Conservation (phyloP, 768 basidiomycete genomes). For the Leccinellum rugosiceps region DNA sequence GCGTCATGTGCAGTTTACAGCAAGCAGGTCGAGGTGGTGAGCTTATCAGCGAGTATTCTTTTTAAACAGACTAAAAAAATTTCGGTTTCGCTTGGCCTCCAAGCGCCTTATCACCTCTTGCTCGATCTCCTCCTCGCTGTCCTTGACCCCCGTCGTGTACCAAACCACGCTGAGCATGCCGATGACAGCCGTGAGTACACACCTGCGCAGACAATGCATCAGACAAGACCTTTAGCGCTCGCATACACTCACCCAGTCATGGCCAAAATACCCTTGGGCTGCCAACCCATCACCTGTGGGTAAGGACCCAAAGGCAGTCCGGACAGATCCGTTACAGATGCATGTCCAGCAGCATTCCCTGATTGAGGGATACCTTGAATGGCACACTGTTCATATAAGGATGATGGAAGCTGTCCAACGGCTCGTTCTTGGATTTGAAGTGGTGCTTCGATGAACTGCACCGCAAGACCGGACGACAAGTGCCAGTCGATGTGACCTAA, state of each 20-base stretch:
- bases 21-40: neutral
- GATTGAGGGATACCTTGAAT: constrained; percentile 52
- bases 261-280: constrained; percentile 67
- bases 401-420: constrained; percentile 48
- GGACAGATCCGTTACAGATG: constrained; percentile 62
- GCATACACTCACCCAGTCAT: constrained; percentile 57
- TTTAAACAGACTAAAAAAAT: constrained; percentile 40
- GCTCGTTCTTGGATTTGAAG: constrained; percentile 56
- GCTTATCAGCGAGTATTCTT: neutral
- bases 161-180: constrained; percentile 83
- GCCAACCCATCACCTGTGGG: constrained; percentile 72
- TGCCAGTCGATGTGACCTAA: constrained; percentile 87
- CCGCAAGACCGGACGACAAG: constrained; percentile 77
- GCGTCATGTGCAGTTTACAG: neutral
- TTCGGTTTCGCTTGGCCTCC: constrained; percentile 53
- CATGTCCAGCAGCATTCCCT: constrained; percentile 88
- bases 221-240: neutral
- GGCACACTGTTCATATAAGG: constrained; percentile 69
- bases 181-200: constrained; percentile 76
- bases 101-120: constrained; percentile 56
- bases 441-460: constrained; percentile 83
- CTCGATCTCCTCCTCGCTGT: constrained; percentile 82
- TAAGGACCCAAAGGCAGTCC: constrained; percentile 69
- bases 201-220: constrained; percentile 42
- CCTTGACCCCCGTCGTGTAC: constrained; percentile 75